Evolutionary conservation across 345 rosid species (phyloP).

Genomic region (Camelina neglecta): DNA sequence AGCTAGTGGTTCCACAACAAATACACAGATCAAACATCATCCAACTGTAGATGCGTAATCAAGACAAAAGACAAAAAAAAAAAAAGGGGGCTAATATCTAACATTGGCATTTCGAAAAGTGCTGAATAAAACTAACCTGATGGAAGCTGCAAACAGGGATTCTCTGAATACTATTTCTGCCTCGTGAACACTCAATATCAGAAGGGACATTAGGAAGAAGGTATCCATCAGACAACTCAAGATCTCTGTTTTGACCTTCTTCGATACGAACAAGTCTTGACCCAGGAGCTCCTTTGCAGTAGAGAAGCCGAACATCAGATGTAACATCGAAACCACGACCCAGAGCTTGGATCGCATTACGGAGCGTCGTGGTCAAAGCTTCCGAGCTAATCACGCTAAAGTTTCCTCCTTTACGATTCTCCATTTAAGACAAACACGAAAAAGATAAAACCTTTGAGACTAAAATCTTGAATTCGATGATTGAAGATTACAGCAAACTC

Average conservation of each 20-base stretch:
- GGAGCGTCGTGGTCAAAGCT: conserved; percentile 75
- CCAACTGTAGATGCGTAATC: conserved; percentile 9
- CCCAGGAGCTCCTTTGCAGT: conserved; percentile 93
- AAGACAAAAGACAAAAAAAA: conserved; percentile 29
- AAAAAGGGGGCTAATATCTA: not conserved
- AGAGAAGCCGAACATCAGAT: conserved; percentile 89
- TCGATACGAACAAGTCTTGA: conserved; percentile 78
- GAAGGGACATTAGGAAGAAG: conserved; percentile 61
- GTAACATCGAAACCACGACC: conserved; percentile 97
- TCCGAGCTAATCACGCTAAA: conserved; percentile 46
- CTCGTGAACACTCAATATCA: conserved; percentile 67
- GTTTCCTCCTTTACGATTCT: conserved; percentile 40
- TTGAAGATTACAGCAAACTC: not conserved
- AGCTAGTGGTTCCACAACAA: conserved; percentile 25
- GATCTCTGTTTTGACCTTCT: conserved; percentile 67
- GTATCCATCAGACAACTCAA: conserved; percentile 56
- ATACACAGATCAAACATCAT: conserved; percentile 25
- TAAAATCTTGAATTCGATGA: conserved; percentile 26
- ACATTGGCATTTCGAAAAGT: conserved; percentile 12
- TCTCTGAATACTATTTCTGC: conserved; percentile 51
- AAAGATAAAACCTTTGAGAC: not conserved
- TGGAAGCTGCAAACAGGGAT: conserved; percentile 73
- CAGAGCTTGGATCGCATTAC: conserved; percentile 87
- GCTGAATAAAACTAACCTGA: conserved; percentile 53
- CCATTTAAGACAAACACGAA: not conserved